Conservation (phyloP, 495 filamentous ascomycete species). For the Podospora appendiculata region DNA sequence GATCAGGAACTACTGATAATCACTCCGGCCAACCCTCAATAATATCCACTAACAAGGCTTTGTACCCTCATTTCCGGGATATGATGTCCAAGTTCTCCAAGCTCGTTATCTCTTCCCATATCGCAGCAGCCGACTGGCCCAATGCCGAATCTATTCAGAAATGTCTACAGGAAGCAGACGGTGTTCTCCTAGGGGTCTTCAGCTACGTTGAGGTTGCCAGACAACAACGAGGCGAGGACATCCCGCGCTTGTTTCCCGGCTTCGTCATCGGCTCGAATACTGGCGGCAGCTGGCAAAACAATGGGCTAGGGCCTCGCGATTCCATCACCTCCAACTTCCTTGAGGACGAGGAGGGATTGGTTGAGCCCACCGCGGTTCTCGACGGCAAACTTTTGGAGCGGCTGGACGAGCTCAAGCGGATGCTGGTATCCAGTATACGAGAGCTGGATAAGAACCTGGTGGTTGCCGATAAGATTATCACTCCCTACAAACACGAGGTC, state of each 20-base stretch:
- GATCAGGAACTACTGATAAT: slow-evolving; percentile 94
- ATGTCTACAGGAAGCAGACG: slow-evolving; percentile 91
- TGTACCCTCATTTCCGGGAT: slow-evolving; percentile 95
- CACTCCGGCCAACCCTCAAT: slow-evolving; percentile 99
- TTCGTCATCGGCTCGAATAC: slow-evolving; percentile 76
- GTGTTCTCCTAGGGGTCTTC: slow-evolving; percentile 85
- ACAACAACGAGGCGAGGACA: slow-evolving; percentile 81
- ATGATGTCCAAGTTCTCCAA: slow-evolving; percentile 99
- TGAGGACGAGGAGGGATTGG: slow-evolving; percentile 70
- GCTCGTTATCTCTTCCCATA: slow-evolving; percentile 95
- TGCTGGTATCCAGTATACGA: slow-evolving; percentile 73
- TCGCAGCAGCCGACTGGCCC: slow-evolving; percentile 90
- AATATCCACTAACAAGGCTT: slow-evolving; percentile 90
- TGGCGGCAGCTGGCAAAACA: slow-evolving; percentile 91
- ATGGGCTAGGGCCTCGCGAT: slow-evolving; percentile 63
- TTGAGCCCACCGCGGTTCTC: slow-evolving; percentile 65
- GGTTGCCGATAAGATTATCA: slow-evolving; percentile 68
- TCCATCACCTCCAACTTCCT: slow-evolving; percentile 69
- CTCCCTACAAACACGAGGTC: slow-evolving; percentile 57
- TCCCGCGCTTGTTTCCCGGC: slow-evolving; percentile 82
- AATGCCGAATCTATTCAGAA: slow-evolving; percentile 82
- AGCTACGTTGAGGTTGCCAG: slow-evolving; percentile 93
- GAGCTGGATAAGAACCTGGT: slow-evolving; percentile 78
- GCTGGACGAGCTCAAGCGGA: slow-evolving; percentile 73
- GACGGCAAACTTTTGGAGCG: slow-evolving; percentile 71